Evolutionary conservation across 352 stramenopile genomes (phyloP).

Genomic region (Lagenidium giganteum): DNA sequence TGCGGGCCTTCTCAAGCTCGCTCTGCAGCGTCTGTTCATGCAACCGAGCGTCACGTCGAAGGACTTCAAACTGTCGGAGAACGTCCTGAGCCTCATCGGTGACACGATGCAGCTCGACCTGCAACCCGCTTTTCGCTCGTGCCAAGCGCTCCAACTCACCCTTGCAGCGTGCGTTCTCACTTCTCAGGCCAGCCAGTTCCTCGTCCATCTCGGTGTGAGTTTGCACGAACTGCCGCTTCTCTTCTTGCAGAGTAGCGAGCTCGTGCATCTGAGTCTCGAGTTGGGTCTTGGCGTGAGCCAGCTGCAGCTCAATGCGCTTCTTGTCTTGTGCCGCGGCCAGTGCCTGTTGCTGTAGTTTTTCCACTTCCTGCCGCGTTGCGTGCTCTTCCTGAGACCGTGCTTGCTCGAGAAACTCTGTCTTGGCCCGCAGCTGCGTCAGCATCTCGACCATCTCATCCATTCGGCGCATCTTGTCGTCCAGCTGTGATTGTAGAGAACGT

Average conservation of each 20-base stretch:
- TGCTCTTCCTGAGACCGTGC: conserved; percentile 31
- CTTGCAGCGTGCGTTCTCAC: conserved; percentile 20
- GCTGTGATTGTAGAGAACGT: no score
- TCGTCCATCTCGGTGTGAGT: conserved; percentile 29
- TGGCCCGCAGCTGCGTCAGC: conserved; percentile 45
- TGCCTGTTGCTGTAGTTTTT: conserved; percentile 31
- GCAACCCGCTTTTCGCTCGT: conserved; percentile 38
- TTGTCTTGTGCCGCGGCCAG: conserved; percentile 26
- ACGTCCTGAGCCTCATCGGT: conserved; percentile 53
- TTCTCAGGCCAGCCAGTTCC: conserved; percentile 12
- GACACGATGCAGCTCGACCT: conserved; percentile 47
- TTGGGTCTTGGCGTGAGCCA: conserved; percentile 16
- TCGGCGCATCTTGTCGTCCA: conserved; percentile 45
- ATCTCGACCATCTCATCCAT: conserved; percentile 66
- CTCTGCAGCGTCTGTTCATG: conserved; percentile 33
- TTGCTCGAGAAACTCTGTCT: conserved; percentile 48
- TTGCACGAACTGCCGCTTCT: conserved; percentile 21
- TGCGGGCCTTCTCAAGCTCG: conserved; percentile 34
- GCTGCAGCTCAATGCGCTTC: conserved; percentile 28
- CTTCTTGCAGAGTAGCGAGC: conserved; percentile 25
- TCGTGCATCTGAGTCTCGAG: conserved; percentile 25
- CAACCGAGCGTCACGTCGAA: conserved; percentile 39
- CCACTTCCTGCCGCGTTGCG: conserved; percentile 28
- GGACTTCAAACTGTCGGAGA: conserved; percentile 55
- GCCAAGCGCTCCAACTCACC: conserved; percentile 37